A percentile compares a stretch with the other conserved stretches of the same genome.
Evolutionary conservation across 1,284 basidiomycete species (phyloP).

Genomic region (Flammula alnicola): DNA sequence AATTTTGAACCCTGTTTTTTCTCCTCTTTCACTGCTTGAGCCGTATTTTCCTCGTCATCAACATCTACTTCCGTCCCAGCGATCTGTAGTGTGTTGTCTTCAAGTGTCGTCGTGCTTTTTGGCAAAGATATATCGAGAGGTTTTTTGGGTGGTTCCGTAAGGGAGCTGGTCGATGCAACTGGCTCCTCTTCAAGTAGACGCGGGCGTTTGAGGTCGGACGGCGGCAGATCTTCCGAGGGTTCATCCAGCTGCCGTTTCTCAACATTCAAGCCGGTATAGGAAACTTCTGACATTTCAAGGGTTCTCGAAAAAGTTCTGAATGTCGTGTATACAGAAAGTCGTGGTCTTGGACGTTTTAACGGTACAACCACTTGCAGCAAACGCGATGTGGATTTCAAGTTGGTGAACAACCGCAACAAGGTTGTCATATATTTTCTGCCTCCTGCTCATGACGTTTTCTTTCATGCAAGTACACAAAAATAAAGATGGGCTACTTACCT

Average conservation of each 20-base stretch:
- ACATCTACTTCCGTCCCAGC: neutral
- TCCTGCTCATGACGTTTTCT: no score
- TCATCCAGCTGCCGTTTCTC: slow-evolving; percentile 8
- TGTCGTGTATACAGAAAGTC: neutral
- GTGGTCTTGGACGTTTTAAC: neutral
- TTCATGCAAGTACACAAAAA: no score
- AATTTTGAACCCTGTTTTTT: neutral
- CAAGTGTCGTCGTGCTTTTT: neutral
- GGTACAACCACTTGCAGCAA: neutral
- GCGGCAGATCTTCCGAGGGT: neutral
- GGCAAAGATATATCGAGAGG: no score
- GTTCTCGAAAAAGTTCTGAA: neutral
- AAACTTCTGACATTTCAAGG: neutral
- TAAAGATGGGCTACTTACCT: no score
- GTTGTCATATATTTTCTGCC: slow-evolving; percentile 6
- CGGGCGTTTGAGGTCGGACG: slow-evolving; percentile 10
- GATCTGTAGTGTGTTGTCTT: neutral
- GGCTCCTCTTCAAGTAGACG: slow-evolving; percentile 5
- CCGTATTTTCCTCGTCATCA: no score
- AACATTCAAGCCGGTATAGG: neutral
- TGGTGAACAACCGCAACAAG: slow-evolving; percentile 1
- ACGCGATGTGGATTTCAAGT: no score
- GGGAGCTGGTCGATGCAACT: neutral
- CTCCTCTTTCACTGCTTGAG: neutral
- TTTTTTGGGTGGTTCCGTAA: neutral